phyloP scores from a whole-genome alignment of 345 rosid species.

The Boechera divaricarpa region DNA sequence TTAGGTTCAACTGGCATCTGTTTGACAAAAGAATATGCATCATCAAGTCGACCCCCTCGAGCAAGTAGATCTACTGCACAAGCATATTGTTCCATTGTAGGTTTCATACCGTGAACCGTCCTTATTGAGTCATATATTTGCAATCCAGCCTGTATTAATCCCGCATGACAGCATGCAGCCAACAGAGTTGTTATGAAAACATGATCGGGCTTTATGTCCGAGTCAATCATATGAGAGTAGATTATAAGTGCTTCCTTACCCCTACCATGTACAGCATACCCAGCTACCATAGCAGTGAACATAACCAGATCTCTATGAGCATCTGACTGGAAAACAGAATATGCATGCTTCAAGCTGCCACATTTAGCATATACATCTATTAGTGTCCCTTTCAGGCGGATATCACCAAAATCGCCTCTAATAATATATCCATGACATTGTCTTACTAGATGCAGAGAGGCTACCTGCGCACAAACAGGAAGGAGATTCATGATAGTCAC shows the following conservation, averaged over 20 bases:
- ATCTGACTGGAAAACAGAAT: constrained; percentile 59
- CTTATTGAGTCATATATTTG: constrained; percentile 61
- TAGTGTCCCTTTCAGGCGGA: constrained; percentile 64
- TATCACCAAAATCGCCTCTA: constrained; percentile 65
- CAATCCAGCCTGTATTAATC: constrained; percentile 74
- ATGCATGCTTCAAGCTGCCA: constrained; percentile 64
- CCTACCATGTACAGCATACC: constrained; percentile 86
- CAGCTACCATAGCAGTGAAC: constrained; percentile 81
- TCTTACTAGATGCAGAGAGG: constrained; percentile 63
- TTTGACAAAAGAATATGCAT: constrained; percentile 68
- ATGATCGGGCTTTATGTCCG: constrained; percentile 73
- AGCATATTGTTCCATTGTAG: constrained; percentile 75
- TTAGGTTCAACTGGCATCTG: constrained; percentile 70
- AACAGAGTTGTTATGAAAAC: constrained; percentile 71
- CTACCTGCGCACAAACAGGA: constrained; percentile 67
- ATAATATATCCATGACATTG: constrained; percentile 78
- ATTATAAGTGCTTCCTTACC: constrained; percentile 75
- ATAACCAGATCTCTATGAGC: constrained; percentile 66
- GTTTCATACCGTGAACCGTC: constrained; percentile 58
- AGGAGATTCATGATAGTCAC: constrained; percentile 78
- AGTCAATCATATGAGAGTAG: constrained; percentile 63
- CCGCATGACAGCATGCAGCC: constrained; percentile 83
- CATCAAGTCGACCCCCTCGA: constrained; percentile 74
- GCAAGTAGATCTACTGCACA: constrained; percentile 88
- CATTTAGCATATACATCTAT: constrained; percentile 84